Conservation (phyloP, 2,329 filamentous ascomycete genomes). For the Trichophyton equinum region DNA sequence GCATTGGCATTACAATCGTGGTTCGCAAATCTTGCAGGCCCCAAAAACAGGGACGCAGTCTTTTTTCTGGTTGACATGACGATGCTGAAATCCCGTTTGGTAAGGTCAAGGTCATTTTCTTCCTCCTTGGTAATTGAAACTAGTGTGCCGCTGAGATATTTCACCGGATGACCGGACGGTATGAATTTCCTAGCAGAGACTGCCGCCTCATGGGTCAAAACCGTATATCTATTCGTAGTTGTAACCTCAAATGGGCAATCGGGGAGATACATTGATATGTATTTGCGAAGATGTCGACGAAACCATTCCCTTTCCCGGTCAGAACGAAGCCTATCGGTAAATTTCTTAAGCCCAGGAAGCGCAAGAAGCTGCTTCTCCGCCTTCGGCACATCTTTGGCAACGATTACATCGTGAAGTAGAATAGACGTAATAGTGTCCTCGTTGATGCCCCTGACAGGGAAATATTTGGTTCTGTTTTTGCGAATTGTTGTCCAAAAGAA, state of each 20-base stretch:
- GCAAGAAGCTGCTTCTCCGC: constrained; percentile 63
- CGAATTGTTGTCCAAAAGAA: constrained; percentile 96
- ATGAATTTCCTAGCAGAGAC: constrained; percentile 71
- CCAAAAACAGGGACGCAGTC: constrained; percentile 81
- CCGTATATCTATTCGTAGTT: constrained; percentile 88
- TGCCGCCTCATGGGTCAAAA: constrained; percentile 76
- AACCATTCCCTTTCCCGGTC: constrained; percentile 79
- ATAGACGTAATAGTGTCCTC: constrained; percentile 50
- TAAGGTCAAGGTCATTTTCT: constrained; percentile 65
- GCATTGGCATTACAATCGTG: constrained; percentile 95
- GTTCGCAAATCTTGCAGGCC: constrained; percentile 90
- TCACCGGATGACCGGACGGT: constrained; percentile 70
- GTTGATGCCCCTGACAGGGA: constrained; percentile 65
- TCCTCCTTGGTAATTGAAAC: constrained; percentile 88
- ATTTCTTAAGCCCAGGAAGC: constrained; percentile 62
- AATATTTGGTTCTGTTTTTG: constrained; percentile 82
- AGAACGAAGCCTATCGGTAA: constrained; percentile 53
- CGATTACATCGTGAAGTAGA: constrained; percentile 53
- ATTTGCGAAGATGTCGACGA: constrained; percentile 69
- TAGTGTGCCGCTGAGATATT: constrained; percentile 81
- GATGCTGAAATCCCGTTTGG: constrained; percentile 90
- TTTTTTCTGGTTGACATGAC: constrained; percentile 89
- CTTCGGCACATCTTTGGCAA: constrained; percentile 56
- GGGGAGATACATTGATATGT: constrained; percentile 82
- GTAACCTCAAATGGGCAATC: constrained; percentile 93